phyloP scores from a whole-genome alignment of 176 grass and related monocot genomes.

The Thalia dealbata region DNA sequence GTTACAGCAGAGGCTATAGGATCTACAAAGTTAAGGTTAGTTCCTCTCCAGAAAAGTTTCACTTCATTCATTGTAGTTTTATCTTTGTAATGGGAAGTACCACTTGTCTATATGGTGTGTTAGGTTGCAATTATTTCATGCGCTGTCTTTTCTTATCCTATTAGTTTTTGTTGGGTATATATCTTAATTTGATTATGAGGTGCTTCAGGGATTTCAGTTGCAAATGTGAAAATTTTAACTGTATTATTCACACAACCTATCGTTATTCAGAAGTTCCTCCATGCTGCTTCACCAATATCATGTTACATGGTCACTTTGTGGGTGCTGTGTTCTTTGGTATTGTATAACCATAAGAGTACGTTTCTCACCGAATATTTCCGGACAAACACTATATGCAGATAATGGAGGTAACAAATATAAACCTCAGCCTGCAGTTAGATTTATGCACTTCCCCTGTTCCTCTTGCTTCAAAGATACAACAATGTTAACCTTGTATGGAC shows the following conservation, averaged over 20 bases:
- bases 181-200: background rate
- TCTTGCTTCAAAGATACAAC: too few relatives aligned
- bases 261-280: background rate
- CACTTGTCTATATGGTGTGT: background rate
- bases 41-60: background rate
- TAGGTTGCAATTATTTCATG: background rate
- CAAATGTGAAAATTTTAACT: background rate
- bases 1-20: background rate
- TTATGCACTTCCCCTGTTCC: background rate
- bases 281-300: background rate
- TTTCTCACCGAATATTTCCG: background rate
- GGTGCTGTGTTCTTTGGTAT: background rate
- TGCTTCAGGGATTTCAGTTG: background rate
- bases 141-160: background rate
- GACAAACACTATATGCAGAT: background rate
- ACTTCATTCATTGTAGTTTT: background rate
- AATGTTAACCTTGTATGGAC: too few relatives aligned
- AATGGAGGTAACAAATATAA: background rate
- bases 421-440: too few relatives aligned
- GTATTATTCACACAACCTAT: background rate
- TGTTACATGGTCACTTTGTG: background rate
- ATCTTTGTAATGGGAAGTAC: background rate
- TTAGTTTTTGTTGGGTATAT: background rate
- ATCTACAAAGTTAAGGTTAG: conserved; percentile 1
- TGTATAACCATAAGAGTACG: background rate